Evolutionary conservation across 805 yeast genomes (phyloP).

Genomic region (Lipomyces starkeyi): DNA sequence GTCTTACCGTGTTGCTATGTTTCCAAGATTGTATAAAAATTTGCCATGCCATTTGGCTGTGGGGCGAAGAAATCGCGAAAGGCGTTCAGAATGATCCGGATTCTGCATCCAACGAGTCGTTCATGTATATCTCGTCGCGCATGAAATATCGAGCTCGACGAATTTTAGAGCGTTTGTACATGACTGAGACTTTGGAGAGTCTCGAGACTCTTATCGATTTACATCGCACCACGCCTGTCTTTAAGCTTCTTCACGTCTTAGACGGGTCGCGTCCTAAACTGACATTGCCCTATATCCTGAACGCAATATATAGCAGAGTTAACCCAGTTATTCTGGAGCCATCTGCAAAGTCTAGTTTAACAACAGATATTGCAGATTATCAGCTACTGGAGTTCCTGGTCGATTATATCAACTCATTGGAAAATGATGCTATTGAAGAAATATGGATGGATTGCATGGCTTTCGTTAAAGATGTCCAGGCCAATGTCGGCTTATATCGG

Average conservation of each 20-base stretch:
- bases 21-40: constrained; percentile 64
- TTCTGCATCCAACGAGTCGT: constrained; percentile 44
- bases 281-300: constrained; percentile 71
- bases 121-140: constrained; percentile 58
- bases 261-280: constrained; percentile 83
- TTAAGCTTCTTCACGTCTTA: constrained; percentile 72
- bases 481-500: constrained; percentile 56
- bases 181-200: constrained; percentile 73
- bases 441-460: constrained; percentile 64
- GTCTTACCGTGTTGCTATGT: constrained; percentile 64
- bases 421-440: constrained; percentile 79
- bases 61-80: constrained; percentile 56
- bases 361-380: constrained; percentile 54
- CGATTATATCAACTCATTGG: constrained; percentile 67
- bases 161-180: constrained; percentile 66
- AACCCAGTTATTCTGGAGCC: constrained; percentile 44
- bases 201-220: constrained; percentile 65
- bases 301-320: constrained; percentile 58
- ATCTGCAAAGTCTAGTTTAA: constrained; percentile 53
- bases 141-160: constrained; percentile 72
- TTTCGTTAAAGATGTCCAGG: constrained; percentile 65
- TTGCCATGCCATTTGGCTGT: constrained; percentile 70
- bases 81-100: constrained; percentile 33
- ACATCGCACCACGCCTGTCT: constrained; percentile 48
- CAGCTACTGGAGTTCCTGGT: constrained; percentile 61